Base-by-base conservation (phyloP, 2,329 filamentous ascomycete species). In the Ceratocystis eucalypticola region DNA sequence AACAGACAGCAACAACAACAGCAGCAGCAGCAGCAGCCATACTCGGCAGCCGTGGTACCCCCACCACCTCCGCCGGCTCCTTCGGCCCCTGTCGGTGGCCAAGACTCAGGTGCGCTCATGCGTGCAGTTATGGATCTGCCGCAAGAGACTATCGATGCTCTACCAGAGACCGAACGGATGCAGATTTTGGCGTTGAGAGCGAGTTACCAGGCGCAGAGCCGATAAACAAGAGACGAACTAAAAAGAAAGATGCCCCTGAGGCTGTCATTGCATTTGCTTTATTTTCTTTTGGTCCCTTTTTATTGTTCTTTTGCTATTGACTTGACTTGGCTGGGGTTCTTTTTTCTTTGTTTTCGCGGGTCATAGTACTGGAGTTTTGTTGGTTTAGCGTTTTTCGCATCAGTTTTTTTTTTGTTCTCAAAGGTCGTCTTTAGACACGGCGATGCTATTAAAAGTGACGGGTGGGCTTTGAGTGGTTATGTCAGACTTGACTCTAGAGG, bases 51-150 rank as follows among this genome's bases (percentile, higher is more conserved):
- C 67, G 4, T 73, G 73, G 4, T 73, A 73, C 44, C 61, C 10
- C 53, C 55, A 57, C 66, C 63, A 17, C 78, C 78, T 0, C 71
- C 74, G 0, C 71, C 74, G 3, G 71, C 75, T 28, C 72, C 74
- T 3, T 70, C 71, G 0, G 70, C 75, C 2, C 74, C 77, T 7
- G 73, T 74, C 1, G 71, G 74, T 12, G 76, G 80, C 15, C 79
- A 81, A 53, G 84, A 88, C 68, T 84, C 88, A 53, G 86, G 89
- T 61, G 84, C 86, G 55, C 80, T 96, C 65, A 86, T 96, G 74
- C 84, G 88, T 69, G 88, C 91, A 71, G 88, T 96, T 61, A 80
- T 96, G 78, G 84, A 82, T 65, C 85, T 96, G 78, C 84, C 91
- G 1, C 88, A 89, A 72, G 82, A 89, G 67, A 84, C 89, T 66